Evolutionary conservation across 2,329 filamentous ascomycete genomes (phyloP).

Genomic region (Botrytis cinerea): DNA sequence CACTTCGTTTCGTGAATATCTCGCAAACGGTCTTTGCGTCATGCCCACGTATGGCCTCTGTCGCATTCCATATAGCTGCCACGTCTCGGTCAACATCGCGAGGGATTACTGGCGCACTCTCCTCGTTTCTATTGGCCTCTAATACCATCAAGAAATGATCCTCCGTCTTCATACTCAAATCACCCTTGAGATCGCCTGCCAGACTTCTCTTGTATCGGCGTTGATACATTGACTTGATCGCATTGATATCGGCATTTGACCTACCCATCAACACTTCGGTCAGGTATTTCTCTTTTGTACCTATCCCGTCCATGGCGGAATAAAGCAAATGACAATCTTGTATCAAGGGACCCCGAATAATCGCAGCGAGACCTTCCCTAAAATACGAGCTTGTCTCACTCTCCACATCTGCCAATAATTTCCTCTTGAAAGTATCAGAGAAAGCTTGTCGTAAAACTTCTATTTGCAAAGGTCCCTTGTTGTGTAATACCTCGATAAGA

Average conservation of each 20-base stretch:
- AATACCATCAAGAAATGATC: slow-evolving; percentile 83
- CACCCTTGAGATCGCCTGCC: slow-evolving; percentile 71
- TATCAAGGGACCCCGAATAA: slow-evolving; percentile 76
- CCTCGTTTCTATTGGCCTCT: slow-evolving; percentile 72
- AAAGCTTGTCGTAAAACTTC: slow-evolving; percentile 68
- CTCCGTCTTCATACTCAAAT: slow-evolving; percentile 85
- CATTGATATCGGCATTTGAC: slow-evolving; percentile 82
- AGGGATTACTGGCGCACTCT: slow-evolving; percentile 71
- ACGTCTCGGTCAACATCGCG: slow-evolving; percentile 76
- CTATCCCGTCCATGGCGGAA: slow-evolving; percentile 73
- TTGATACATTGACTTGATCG: slow-evolving; percentile 80
- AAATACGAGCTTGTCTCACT: slow-evolving; percentile 77
- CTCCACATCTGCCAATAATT: slow-evolving; percentile 73
- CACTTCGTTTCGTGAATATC: slow-evolving; percentile 73
- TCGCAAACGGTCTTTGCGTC: slow-evolving; percentile 77
- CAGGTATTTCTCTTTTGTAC: slow-evolving; percentile 83
- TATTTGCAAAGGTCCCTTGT: slow-evolving; percentile 77
- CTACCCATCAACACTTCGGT: slow-evolving; percentile 84
- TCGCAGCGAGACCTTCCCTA: slow-evolving; percentile 69
- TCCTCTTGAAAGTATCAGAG: slow-evolving; percentile 62
- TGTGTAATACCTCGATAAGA: slow-evolving; percentile 69
- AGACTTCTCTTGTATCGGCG: slow-evolving; percentile 66
- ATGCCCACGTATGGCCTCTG: slow-evolving; percentile 65
- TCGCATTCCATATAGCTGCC: slow-evolving; percentile 72
- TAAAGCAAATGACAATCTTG: slow-evolving; percentile 73